Percentiles rank a stretch among this genome's conserved stretches.
These are phyloP conservation scores for Berberis vulgaris DNA, from an alignment of 164 flowering plant genomes.

Conservation along the genomic window DNA sequence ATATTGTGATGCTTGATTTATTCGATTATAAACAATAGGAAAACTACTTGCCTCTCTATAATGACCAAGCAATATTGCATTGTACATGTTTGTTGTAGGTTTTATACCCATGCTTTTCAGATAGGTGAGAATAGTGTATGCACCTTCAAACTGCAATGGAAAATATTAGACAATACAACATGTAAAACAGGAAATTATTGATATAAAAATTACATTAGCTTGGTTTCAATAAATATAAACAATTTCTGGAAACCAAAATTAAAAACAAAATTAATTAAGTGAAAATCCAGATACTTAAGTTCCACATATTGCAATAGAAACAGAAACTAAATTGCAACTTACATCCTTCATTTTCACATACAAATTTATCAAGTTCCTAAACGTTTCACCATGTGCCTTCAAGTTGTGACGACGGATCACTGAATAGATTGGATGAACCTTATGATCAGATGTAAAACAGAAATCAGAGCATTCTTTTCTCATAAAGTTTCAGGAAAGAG, in stretches of 20 bases:
- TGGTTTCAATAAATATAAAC: too few species aligned
- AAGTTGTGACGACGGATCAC: slow-evolving; percentile 33
- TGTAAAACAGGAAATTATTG: too few species aligned
- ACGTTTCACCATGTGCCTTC: slow-evolving; percentile 58
- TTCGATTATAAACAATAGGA: neutral
- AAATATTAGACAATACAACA: neutral
- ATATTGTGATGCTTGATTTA: too few species aligned
- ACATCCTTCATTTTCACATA: slow-evolving; percentile 80
- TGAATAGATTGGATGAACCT: slow-evolving; percentile 65
- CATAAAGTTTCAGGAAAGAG: too few species aligned
- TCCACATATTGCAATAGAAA: neutral
- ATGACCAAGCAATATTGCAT: slow-evolving; percentile 67
- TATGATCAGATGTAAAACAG: neutral
- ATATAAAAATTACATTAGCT: too few species aligned
- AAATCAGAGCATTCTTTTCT: neutral
- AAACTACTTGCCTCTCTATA: slow-evolving; percentile 54
- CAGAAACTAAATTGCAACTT: slow-evolving; percentile 18
- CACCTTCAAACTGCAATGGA: slow-evolving; percentile 64
- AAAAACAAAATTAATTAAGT: too few species aligned
- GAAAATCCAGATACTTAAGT: too few species aligned
- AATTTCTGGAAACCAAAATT: too few species aligned
- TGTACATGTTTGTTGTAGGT: slow-evolving; percentile 64
- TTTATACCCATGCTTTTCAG: slow-evolving; percentile 38
- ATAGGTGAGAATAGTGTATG: slow-evolving; percentile 55
- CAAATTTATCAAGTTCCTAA: slow-evolving; percentile 54